phyloP scores from a whole-genome alignment of 2,329 filamentous ascomycete genomes.

The Fusarium heterosporum region DNA sequence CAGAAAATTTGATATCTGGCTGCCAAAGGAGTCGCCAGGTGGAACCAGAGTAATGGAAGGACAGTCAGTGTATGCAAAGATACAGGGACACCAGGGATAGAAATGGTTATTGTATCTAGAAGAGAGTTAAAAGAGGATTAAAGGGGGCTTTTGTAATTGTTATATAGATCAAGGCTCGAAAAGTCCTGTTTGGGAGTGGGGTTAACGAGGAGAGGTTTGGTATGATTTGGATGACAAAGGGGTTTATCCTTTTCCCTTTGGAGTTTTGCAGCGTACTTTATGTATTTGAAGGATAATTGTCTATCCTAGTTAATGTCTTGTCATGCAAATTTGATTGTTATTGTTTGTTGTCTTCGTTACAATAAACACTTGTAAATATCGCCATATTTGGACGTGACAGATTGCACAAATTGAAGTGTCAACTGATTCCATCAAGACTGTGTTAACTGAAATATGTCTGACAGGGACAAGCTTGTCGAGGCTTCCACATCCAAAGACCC shows the following conservation, averaged over 20 bases:
- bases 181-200: conserved; percentile 3
- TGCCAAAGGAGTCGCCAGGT: neutral
- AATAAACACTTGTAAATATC: neutral
- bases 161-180: conserved; percentile 19
- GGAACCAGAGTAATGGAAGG: conserved; percentile 4
- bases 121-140: conserved; percentile 3
- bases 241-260: conserved; percentile 24
- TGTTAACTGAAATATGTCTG: neutral
- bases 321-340: neutral
- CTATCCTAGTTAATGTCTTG: neutral
- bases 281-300: neutral
- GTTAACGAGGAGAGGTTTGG: conserved; percentile 13
- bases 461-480: neutral
- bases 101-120: conserved; percentile 22
- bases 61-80: neutral
- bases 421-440: neutral
- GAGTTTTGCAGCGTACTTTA: conserved; percentile 29
- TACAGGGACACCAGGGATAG: neutral
- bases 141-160: conserved; percentile 1
- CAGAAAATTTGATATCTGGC: neutral
- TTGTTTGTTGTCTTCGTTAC: neutral
- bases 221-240: conserved; percentile 30
- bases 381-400: neutral
- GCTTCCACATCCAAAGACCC: neutral
- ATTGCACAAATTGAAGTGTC: neutral